Evolutionary conservation across 2,329 filamentous ascomycete species (phyloP).

Genomic region (Chaetomiaceae sp.): DNA sequence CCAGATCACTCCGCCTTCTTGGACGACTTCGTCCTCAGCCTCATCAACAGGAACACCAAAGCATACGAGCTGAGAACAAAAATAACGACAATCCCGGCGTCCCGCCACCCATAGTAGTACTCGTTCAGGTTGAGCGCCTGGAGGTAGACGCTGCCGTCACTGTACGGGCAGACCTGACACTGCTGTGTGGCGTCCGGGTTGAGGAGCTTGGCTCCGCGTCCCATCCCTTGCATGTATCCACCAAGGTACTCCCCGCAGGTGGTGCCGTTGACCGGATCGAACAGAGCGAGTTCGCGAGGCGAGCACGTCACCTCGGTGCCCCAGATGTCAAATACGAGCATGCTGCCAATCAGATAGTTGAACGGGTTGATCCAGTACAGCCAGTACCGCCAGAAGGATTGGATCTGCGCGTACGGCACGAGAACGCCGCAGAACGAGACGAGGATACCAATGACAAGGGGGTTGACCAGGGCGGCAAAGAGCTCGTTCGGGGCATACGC

Average conservation of each 20-base stretch:
- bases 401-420: slow-evolving; percentile 60
- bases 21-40: slow-evolving; percentile 45
- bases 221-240: slow-evolving; percentile 47
- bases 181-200: slow-evolving; percentile 54
- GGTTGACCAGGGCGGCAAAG: slow-evolving; percentile 56
- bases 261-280: slow-evolving; percentile 46
- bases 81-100: slow-evolving; percentile 55
- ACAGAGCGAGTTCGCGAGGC: slow-evolving; percentile 46
- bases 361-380: slow-evolving; percentile 60
- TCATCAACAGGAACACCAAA: slow-evolving; percentile 44
- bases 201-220: slow-evolving; percentile 46
- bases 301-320: slow-evolving; percentile 44
- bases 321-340: slow-evolving; percentile 51
- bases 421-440: slow-evolving; percentile 72
- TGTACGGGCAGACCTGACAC: slow-evolving; percentile 61
- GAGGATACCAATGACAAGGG: slow-evolving; percentile 52
- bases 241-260: slow-evolving; percentile 57
- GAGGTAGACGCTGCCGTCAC: slow-evolving; percentile 55
- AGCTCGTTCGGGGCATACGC: slow-evolving; percentile 59
- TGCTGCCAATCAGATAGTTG: slow-evolving; percentile 55
- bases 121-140: slow-evolving; percentile 54
- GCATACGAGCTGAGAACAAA: slow-evolving; percentile 53
- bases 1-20: slow-evolving; percentile 43
- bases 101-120: slow-evolving; percentile 63
- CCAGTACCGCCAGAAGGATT: slow-evolving; percentile 65